Percentiles rank a stretch among this genome's conserved stretches.
Evolutionary conservation across 257 asterid genomes (phyloP).

Genomic region (Parsonsia alboflavescens): DNA sequence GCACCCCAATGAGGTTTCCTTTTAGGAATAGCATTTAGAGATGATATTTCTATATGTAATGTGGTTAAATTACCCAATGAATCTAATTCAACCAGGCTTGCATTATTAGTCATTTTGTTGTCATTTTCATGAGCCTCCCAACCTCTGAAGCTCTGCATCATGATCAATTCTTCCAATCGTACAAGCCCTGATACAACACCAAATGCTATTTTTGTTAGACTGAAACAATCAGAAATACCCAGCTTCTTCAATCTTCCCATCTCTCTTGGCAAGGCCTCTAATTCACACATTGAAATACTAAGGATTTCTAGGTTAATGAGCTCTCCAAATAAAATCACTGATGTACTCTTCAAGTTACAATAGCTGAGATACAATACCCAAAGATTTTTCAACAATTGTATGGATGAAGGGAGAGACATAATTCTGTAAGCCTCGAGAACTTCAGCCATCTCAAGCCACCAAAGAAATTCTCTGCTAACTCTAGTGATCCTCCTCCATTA

Average conservation of each 20-base stretch:
- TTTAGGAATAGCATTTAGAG: background rate
- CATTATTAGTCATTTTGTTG: background rate
- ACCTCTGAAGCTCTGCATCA: background rate
- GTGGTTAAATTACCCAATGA: background rate
- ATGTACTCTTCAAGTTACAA: background rate
- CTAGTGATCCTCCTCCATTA: too few species aligned
- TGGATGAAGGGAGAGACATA: background rate
- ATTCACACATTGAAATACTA: background rate
- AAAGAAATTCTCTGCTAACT: background rate
- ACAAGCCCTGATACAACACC: slow-evolving; percentile 9
- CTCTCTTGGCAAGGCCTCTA: slow-evolving; percentile 2
- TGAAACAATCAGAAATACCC: background rate
- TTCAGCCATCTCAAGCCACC: background rate
- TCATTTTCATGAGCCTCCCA: background rate
- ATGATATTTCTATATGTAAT: background rate
- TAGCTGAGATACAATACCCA: background rate
- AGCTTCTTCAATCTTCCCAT: slow-evolving; percentile 12
- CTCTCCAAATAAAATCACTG: background rate
- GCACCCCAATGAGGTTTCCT: background rate
- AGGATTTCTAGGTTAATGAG: slow-evolving; percentile 19
- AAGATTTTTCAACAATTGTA: slow-evolving; percentile 6
- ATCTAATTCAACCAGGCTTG: slow-evolving; percentile 5
- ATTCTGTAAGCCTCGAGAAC: background rate
- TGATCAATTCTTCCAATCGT: slow-evolving; percentile 14
- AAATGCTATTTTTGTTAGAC: background rate